Evolutionary conservation across 2,329 filamentous ascomycete species (phyloP), one percentile per base, ranked within the genome.

Genomic region (Curvularia spicifera): DNA sequence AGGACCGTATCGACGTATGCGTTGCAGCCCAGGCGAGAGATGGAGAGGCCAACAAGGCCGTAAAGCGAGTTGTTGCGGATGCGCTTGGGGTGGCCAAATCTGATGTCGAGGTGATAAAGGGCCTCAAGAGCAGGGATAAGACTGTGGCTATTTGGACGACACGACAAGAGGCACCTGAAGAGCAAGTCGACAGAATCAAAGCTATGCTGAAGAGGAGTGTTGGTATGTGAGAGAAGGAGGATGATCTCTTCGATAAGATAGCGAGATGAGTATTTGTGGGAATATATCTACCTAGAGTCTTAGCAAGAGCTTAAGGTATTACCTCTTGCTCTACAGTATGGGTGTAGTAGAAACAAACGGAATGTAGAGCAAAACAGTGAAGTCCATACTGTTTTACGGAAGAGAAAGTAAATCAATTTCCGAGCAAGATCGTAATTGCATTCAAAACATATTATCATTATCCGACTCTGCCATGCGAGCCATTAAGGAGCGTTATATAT

Each of bases 31-130:
- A 84, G 62, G 82, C 89, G 10, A 82, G 83, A 59, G 87, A 91
- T 13, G 88, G 88, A 13, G 87, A 90, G 70, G 85, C 89, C 5
- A 91, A 91, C 70, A 84, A 84, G 69, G 88, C 89, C 4, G 86
- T 90, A 2, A 77, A 86, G 48, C 79, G 83, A 37, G 76, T 91
- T 4, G 77, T 92, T 54, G 87, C 88, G 62, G 78, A 85, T 84
- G 80, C 82, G 5, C 79, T 91, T 2, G 79, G 80, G 1, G 78
- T 89, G 6, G 84, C 88, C 29, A 90, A 88, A 69, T 87, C 88
- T 1, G 82, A 86, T 59, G 76, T 91, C 1, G 80, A 84, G 43
- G 83, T 91, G 40, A 82, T 83, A 12, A 85, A 85, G 15, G 89
- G 89, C 0, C 71, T 83, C 52, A 91, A 87, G 72, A 87, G 85